A percentile compares a stretch with the other conserved stretches of the same genome.
phyloP scores from a whole-genome alignment of 371 early-diverging fungal genomes.

The Apophysomyces ossiformis region DNA sequence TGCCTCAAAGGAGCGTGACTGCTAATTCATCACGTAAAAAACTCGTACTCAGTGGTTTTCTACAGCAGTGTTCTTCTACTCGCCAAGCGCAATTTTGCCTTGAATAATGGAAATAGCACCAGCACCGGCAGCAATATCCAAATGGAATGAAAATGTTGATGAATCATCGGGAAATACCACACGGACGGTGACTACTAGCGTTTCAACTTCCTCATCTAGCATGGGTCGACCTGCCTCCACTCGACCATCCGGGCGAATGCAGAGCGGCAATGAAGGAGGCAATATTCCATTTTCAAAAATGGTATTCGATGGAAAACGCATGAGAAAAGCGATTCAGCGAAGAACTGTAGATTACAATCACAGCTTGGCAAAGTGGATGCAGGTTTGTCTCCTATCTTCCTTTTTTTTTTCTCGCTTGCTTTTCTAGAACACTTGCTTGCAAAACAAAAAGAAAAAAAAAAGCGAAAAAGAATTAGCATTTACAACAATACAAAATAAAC shows the following conservation, averaged over 20 bases:
- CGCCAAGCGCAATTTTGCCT: neutral
- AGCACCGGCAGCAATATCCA: neutral
- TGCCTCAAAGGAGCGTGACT: too few relatives aligned
- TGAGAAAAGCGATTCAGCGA: slow-evolving; percentile 95
- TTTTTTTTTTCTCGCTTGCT: slow-evolving; percentile 2
- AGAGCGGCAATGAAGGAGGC: slow-evolving; percentile 18
- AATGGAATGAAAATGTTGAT: slow-evolving; percentile 8
- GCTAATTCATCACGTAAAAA: too few relatives aligned
- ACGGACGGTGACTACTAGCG: neutral
- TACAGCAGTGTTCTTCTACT: neutral
- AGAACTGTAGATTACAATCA: slow-evolving; percentile 96
- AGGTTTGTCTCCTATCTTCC: slow-evolving; percentile 55
- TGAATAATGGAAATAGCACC: slow-evolving; percentile 4
- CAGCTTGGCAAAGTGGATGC: slow-evolving; percentile 80
- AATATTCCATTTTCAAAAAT: slow-evolving; percentile 54
- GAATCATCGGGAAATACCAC: slow-evolving; percentile 6
- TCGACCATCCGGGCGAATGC: slow-evolving; percentile 26
- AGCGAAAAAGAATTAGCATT: slow-evolving; percentile 22
- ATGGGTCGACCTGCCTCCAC: slow-evolving; percentile 7
- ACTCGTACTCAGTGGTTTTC: too few relatives aligned
- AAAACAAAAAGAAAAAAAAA: neutral
- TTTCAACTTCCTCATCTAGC: neutral
- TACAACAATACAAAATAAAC: slow-evolving; percentile 24
- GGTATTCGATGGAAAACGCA: slow-evolving; percentile 89
- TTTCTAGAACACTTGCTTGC: too few relatives aligned